Conservation (phyloP, 306 rosid genomes). For the Begonia masoniana region DNA sequence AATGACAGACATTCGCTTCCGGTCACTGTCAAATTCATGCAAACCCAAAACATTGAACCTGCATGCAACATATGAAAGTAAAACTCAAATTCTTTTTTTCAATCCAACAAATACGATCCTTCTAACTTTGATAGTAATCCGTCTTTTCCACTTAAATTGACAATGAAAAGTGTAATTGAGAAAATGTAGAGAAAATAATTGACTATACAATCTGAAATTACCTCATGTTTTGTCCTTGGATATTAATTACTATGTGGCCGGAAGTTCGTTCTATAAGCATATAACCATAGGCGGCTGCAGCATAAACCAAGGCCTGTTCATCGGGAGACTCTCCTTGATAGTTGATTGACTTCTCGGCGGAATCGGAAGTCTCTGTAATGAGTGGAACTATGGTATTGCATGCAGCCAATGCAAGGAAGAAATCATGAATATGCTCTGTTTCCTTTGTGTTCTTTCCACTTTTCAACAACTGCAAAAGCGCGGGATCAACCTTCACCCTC, state of each 20-base stretch:
- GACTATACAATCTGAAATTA: constrained; percentile 13
- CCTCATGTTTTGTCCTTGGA: constrained; percentile 71
- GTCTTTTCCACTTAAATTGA: no score
- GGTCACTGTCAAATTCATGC: constrained; percentile 92
- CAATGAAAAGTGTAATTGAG: no score
- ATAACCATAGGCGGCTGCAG: constrained; percentile 88
- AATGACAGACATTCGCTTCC: constrained; percentile 94
- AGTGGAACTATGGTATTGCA: constrained; percentile 98
- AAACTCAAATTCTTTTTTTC: no score
- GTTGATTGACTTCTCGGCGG: constrained; percentile 55
- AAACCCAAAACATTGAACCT: constrained; percentile 89
- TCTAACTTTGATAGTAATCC: not conserved
- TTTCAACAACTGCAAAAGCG: constrained; percentile 40
- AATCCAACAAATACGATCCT: not conserved
- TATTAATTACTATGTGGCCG: constrained; percentile 75
- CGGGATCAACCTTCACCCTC: constrained; percentile 59
- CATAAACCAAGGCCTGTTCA: constrained; percentile 88
- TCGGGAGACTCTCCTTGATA: constrained; percentile 99
- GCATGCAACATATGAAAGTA: constrained; percentile 10
- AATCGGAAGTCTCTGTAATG: constrained; percentile 50
- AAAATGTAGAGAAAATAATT: no score
- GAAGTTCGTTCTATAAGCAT: constrained; percentile 87
- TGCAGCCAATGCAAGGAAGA: constrained; percentile 86
- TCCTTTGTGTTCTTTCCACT: constrained; percentile 25
- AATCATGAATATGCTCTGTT: constrained; percentile 49